A percentile compares a stretch with the other conserved stretches of the same genome.
Conservation (phyloP, 345 rosid species). For the Barbarea vulgaris region DNA sequence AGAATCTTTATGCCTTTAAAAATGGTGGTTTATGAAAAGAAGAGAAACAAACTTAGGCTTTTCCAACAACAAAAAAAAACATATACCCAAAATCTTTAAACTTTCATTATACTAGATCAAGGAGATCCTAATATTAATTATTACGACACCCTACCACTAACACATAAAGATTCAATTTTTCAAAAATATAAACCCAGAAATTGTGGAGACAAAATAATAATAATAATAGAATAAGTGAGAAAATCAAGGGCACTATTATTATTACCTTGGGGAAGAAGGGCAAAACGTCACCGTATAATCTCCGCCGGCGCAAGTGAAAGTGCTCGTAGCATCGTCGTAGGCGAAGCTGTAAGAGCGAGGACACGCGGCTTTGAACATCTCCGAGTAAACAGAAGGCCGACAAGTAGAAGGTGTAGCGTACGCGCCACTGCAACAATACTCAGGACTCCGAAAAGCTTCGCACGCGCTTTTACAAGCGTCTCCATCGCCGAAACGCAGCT, state of each 20-base stretch:
- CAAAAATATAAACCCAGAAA: conserved; percentile 5
- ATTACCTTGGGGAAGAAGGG: conserved; percentile 85
- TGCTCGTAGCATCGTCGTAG: conserved; percentile 88
- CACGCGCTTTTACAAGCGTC: conserved; percentile 95
- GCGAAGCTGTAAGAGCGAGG: conserved; percentile 96
- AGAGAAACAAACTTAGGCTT: conserved; percentile 42
- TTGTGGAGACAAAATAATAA: conserved; percentile 12
- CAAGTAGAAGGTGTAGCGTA: conserved; percentile 82
- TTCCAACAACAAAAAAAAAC: neutral
- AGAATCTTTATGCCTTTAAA: conserved; percentile 16
- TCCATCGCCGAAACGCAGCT: conserved; percentile 65
- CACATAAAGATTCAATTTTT: neutral
- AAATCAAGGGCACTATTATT: neutral
- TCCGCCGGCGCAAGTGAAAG: conserved; percentile 86
- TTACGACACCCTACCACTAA: conserved; percentile 23
- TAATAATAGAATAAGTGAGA: neutral
- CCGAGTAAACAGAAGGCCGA: conserved; percentile 80
- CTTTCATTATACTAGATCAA: neutral
- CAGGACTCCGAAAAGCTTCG: conserved; percentile 84
- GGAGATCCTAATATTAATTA: conserved; percentile 19
- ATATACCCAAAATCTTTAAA: conserved; percentile 10
- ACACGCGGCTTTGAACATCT: conserved; percentile 89
- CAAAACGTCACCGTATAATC: conserved; percentile 95
- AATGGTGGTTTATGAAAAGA: conserved; percentile 30
- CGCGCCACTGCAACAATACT: conserved; percentile 98